phyloP scores from a whole-genome alignment of 768 basidiomycete species.

The Fomitopsis pulvina region DNA sequence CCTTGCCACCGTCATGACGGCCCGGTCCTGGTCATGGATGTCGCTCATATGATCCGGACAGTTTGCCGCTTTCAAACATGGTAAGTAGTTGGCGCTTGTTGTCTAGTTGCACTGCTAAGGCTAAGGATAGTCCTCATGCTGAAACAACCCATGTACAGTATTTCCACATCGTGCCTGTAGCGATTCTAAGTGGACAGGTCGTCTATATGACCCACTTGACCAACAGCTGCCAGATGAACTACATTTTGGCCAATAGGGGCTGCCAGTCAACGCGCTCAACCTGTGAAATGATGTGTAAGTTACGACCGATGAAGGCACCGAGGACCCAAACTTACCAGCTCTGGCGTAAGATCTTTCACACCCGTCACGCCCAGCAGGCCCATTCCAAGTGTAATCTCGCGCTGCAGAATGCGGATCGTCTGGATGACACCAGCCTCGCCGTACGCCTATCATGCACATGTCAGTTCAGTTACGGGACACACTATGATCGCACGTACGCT shows the following conservation, averaged over 20 bases:
- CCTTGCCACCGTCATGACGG: too few species aligned
- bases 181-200: too few species aligned
- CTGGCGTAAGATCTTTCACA: conserved; percentile 60
- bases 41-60: too few species aligned
- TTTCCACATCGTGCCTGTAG: too few species aligned
- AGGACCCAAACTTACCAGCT: conserved; percentile 48
- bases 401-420: conserved; percentile 58
- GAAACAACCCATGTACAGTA: too few species aligned
- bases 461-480: background rate
- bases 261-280: conserved; percentile 60
- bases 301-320: background rate
- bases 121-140: too few species aligned
- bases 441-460: conserved; percentile 52
- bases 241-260: conserved; percentile 22
- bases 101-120: too few species aligned
- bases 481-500: conserved; percentile 40
- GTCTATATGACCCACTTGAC: too few species aligned
- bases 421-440: conserved; percentile 66
- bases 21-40: too few species aligned
- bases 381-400: conserved; percentile 77
- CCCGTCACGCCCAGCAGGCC: conserved; percentile 62
- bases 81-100: too few species aligned
- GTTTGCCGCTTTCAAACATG: too few species aligned
- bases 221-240: background rate
- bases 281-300: conserved; percentile 10